phyloP scores from a whole-genome alignment of 257 asterid genomes.

The Linaria vulgaris region DNA sequence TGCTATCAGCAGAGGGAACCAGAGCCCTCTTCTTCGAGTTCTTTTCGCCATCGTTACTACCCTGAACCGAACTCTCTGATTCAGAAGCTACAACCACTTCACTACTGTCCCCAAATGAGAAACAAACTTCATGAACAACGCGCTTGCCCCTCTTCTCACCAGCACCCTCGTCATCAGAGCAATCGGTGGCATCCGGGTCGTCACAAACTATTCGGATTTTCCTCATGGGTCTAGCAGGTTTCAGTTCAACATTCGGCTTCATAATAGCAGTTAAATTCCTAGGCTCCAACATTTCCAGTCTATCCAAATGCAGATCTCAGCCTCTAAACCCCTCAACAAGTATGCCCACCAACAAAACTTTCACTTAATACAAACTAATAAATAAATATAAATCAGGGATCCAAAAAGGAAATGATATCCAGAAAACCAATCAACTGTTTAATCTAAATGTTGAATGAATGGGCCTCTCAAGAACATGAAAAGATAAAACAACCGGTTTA shows the following conservation, averaged over 20 bases:
- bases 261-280: slow-evolving; percentile 34
- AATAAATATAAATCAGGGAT: slow-evolving; percentile 13
- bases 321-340: slow-evolving; percentile 41
- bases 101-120: slow-evolving; percentile 30
- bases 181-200: slow-evolving; percentile 93
- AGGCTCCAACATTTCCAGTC: slow-evolving; percentile 41
- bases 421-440: not conserved
- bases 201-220: slow-evolving; percentile 54
- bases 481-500: slow-evolving; percentile 43
- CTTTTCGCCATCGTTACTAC: slow-evolving; percentile 41
- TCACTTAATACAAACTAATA: slow-evolving; percentile 21
- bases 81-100: slow-evolving; percentile 17
- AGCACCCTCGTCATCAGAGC: slow-evolving; percentile 65
- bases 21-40: slow-evolving; percentile 26
- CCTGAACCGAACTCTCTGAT: slow-evolving; percentile 43
- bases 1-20: slow-evolving; percentile 15
- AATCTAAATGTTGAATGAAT: slow-evolving; percentile 18
- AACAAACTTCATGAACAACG: slow-evolving; percentile 47
- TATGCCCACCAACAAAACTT: slow-evolving; percentile 34
- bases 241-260: slow-evolving; percentile 29
- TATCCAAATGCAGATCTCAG: slow-evolving; percentile 6
- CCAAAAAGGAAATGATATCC: not conserved
- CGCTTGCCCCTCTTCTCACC: slow-evolving; percentile 42
- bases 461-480: slow-evolving; percentile 53
- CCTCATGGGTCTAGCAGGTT: slow-evolving; percentile 33